Base-by-base conservation (phyloP, 257 asterid genomes). In the Gynochthodes officinalis region DNA sequence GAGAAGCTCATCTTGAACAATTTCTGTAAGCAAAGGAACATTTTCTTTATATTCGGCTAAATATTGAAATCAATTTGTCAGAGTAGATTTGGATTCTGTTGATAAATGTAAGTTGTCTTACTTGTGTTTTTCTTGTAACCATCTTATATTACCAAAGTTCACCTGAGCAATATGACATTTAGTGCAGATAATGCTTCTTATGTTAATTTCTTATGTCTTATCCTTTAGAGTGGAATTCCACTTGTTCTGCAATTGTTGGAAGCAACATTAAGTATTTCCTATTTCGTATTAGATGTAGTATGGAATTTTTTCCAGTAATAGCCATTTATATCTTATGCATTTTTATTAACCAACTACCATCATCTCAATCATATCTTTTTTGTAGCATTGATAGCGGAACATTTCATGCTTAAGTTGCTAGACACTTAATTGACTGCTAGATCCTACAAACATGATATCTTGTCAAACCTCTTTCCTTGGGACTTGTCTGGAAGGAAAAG, bases 1-100 rank as follows among this genome's bases (percentile, higher is more conserved):
- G 71, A 69, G 42, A 75, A 40, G 79, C 79, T 75, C 11, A 64
- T 75, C 65, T 69, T 75, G 64, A 75, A 69, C 19, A 75, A 62
- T 40, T 75, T 75, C 60, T 63, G 79, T 75, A 69, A 69, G 77
- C 35, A 32, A 19, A 42, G 18, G 58, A 64, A 30, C 52, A 27
- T 43, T n/a, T n/a, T 16, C 11, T 49, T 33, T 67, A 13, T 25
- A 12, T 13, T 27, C 42, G 14, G 35, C 71, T 64, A 12, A n/a
- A 1, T 19, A 12, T 21, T 28, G 49, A 42, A 42, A 18, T 37
- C 35, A 30, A 62, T 30, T 37, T 64, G 1, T 65, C 33, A 3
- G 33, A 7, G 19, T 11, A 5, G 33, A 5, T 43, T 16, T 5
- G 27, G 10, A 65, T 28, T 44, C n/a, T 28, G 64, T 58, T n/a